These are phyloP conservation scores for Colletotrichum gloeosporioides DNA, from an alignment of 2,329 filamentous ascomycete species.

Conservation along the genomic window DNA sequence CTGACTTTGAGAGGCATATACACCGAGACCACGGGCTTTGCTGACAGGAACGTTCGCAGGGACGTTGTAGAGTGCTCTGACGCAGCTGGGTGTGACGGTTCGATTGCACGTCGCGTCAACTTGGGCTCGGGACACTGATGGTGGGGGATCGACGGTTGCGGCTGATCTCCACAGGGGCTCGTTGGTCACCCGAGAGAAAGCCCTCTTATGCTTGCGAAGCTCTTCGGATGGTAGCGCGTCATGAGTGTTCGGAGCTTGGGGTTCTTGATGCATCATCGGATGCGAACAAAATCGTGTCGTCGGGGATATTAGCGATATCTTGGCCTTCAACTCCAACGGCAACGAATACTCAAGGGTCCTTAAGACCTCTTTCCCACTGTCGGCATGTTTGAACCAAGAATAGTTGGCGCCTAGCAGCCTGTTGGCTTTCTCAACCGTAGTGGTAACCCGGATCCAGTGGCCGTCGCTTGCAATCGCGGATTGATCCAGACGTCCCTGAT, in stretches of 20 bases:
- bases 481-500: constrained; percentile 38
- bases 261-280: constrained; percentile 31
- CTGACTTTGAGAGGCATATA: constrained; percentile 46
- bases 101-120: constrained; percentile 36
- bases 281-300: constrained; percentile 38
- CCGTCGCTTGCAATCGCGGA: constrained; percentile 38
- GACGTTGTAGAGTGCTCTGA: constrained; percentile 51
- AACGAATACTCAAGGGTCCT: constrained; percentile 36
- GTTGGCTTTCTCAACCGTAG: constrained; percentile 45
- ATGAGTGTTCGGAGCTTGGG: background rate
- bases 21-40: constrained; percentile 30
- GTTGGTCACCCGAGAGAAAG: background rate
- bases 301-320: constrained; percentile 54
- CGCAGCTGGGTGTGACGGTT: constrained; percentile 47
- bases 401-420: constrained; percentile 51
- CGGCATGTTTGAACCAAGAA: background rate
- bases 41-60: constrained; percentile 34
- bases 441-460: constrained; percentile 46
- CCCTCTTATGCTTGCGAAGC: background rate
- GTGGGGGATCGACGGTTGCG: background rate
- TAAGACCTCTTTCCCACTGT: constrained; percentile 44
- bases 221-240: background rate
- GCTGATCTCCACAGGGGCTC: background rate
- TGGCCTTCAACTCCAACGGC: background rate
- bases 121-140: background rate